These are phyloP conservation scores for Fonsecaea erecta DNA, from an alignment of 2,329 filamentous ascomycete species.

Conservation along the genomic window DNA sequence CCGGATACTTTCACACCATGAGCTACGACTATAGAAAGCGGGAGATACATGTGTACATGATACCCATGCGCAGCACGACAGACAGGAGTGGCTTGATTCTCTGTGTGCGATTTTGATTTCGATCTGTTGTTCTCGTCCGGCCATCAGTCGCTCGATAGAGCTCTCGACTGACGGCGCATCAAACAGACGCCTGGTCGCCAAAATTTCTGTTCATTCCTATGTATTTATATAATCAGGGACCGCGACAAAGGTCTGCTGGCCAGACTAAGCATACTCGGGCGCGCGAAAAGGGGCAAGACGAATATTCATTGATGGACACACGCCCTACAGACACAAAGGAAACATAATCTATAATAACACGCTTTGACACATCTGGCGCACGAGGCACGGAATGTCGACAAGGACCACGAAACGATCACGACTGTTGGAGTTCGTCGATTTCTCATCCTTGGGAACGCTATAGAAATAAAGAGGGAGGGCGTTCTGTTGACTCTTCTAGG, in stretches of 20 bases:
- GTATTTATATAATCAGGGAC: conserved; percentile 27
- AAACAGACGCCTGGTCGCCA: neutral
- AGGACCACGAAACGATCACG: neutral
- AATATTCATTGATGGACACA: neutral
- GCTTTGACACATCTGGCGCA: conserved; percentile 1
- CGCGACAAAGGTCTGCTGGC: conserved; percentile 21
- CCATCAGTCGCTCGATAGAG: neutral
- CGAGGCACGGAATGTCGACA: neutral
- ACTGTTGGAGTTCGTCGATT: neutral
- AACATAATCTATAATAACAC: conserved; percentile 4
- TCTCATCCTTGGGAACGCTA: neutral
- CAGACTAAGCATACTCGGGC: conserved; percentile 4
- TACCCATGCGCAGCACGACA: conserved; percentile 29
- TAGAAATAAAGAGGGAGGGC: neutral
- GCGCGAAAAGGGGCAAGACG: neutral
- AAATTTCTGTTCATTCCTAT: conserved; percentile 10
- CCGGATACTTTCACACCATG: conserved; percentile 5
- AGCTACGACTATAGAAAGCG: conserved; percentile 32
- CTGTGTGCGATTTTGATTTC: conserved; percentile 8
- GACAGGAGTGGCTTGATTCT: conserved; percentile 25
- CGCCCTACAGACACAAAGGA: neutral
- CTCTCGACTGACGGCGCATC: neutral
- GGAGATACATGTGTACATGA: conserved; percentile 25
- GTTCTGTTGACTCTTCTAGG: neutral
- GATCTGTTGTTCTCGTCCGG: neutral